phyloP scores from a whole-genome alignment of 192 early-diverging fungal species.

The Pecoramyces ruminantium region DNA sequence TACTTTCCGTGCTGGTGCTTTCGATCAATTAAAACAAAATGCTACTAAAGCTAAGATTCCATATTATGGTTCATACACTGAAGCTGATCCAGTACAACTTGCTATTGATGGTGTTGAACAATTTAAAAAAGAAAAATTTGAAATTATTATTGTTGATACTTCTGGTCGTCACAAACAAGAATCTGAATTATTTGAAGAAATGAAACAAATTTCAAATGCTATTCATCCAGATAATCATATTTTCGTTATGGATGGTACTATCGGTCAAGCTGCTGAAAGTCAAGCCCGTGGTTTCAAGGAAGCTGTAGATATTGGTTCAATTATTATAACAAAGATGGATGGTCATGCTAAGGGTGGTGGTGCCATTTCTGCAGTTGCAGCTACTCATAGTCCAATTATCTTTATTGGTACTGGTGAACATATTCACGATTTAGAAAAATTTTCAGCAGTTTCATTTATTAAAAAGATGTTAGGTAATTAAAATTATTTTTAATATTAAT shows the following conservation, averaged over 20 bases:
- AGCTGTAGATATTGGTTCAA: slow-evolving; percentile 81
- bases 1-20: slow-evolving; percentile 95
- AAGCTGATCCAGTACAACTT: slow-evolving; percentile 80
- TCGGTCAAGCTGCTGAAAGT: slow-evolving; percentile 87
- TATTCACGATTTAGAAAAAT: slow-evolving; percentile 83
- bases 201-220: slow-evolving; percentile 79
- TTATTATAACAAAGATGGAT: slow-evolving; percentile 97
- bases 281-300: slow-evolving; percentile 88
- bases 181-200: slow-evolving; percentile 83
- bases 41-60: slow-evolving; percentile 95
- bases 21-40: slow-evolving; percentile 96
- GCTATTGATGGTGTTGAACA: slow-evolving; percentile 83
- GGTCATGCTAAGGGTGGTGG: slow-evolving; percentile 97
- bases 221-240: slow-evolving; percentile 77
- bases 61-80: slow-evolving; percentile 83
- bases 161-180: slow-evolving; percentile 94
- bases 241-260: slow-evolving; percentile 97
- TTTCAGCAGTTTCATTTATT: slow-evolving; percentile 73
- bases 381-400: slow-evolving; percentile 78
- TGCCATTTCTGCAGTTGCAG: slow-evolving; percentile 93
- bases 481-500: too few relatives aligned
- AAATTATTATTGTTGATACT: slow-evolving; percentile 96
- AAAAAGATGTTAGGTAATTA: slow-evolving; percentile 64
- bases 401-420: slow-evolving; percentile 97
- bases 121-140: slow-evolving; percentile 83